Base-by-base conservation (phyloP, 2,329 filamentous ascomycete genomes). In the Diaporthe amygdali region DNA sequence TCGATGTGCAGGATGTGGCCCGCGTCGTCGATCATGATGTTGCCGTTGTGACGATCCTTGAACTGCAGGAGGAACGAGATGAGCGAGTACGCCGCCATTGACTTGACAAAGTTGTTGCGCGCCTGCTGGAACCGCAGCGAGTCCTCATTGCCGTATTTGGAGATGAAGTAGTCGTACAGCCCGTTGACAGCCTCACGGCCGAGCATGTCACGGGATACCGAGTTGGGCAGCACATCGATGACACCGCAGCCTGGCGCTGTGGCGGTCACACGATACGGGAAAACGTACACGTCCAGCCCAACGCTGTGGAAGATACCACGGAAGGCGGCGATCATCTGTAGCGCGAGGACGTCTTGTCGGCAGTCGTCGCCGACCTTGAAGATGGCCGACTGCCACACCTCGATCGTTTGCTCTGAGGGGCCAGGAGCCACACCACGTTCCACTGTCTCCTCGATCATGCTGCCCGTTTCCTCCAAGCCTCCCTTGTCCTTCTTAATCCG, bases 361-460 rank as follows among this genome's bases (percentile, higher is more conserved):
- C 96, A 98, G 81, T 99, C 96, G 80, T 99, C 96, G 73, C 96
- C 96, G 61, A 99, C 97, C 81, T 99, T 99, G 91, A 99, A 99
- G 78, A 99, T 99, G 70, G 96, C 96, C 2, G 95, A 97, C 81
- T 99, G 96, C 97, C 96, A 98, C n/a, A 96, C 93, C 81, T 99
- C 97, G 75, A 97, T 90, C 0, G 91, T 94, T 76, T 88, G 90
- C 67, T 84, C 83, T 34, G 77, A 77, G 9, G 78, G 78, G 30
- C 44, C 15, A 25, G 59, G 59, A 25, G 76, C 71, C 37, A 76
- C 70, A 46, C 78, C 77, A 7, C 78, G 81, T 69, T 84, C 83
- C 64, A 82, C 83, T 2, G 83, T 79, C 56, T 87, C 86, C 71
- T 87, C 85, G 8, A 86, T 80, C 77, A 88, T 80, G 7, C 87